These are phyloP conservation scores for Elsinoe ampelina DNA, from an alignment of 2,329 filamentous ascomycete species.

Conservation along the genomic window DNA sequence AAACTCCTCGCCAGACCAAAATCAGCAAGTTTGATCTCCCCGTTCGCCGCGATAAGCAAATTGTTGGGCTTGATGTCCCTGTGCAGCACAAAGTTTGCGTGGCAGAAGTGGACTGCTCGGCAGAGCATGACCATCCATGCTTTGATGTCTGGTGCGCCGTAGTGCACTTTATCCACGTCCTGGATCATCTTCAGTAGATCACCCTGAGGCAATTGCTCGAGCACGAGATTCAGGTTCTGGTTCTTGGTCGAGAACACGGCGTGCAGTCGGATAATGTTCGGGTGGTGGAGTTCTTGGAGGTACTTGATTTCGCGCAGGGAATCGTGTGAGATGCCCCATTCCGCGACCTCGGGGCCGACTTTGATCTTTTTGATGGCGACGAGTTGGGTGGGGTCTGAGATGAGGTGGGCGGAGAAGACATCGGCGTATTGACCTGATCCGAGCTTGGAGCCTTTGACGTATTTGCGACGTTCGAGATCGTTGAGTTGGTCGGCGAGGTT, in stretches of 20 bases:
- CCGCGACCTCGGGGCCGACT: constrained; percentile 72
- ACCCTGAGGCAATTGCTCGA: constrained; percentile 87
- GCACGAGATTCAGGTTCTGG: constrained; percentile 90
- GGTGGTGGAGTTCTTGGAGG: constrained; percentile 85
- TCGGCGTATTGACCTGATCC: constrained; percentile 96
- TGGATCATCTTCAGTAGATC: constrained; percentile 92
- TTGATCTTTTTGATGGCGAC: constrained; percentile 96
- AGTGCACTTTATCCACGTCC: constrained; percentile 62
- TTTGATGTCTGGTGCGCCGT: constrained; percentile 86
- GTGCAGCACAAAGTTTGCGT: constrained; percentile 87
- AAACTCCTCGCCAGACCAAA: constrained; percentile 89
- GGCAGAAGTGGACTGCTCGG: constrained; percentile 90
- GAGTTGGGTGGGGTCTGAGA: constrained; percentile 57
- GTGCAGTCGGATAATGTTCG: constrained; percentile 88
- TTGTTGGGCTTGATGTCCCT: constrained; percentile 99
- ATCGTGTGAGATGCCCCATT: constrained; percentile 80
- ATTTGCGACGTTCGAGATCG: constrained; percentile 60
- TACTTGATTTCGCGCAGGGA: constrained; percentile 93
- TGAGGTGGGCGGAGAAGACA: constrained; percentile 80
- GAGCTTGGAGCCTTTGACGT: constrained; percentile 78
- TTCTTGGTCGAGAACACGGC: constrained; percentile 93
- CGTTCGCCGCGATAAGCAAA: constrained; percentile 83
- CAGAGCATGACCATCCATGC: constrained; percentile 98
- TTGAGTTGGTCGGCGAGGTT: constrained; percentile 42
- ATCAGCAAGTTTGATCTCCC: constrained; percentile 92